Evolutionary conservation across 2,329 filamentous ascomycete species (phyloP).

Genomic region (Fusarium palustre): DNA sequence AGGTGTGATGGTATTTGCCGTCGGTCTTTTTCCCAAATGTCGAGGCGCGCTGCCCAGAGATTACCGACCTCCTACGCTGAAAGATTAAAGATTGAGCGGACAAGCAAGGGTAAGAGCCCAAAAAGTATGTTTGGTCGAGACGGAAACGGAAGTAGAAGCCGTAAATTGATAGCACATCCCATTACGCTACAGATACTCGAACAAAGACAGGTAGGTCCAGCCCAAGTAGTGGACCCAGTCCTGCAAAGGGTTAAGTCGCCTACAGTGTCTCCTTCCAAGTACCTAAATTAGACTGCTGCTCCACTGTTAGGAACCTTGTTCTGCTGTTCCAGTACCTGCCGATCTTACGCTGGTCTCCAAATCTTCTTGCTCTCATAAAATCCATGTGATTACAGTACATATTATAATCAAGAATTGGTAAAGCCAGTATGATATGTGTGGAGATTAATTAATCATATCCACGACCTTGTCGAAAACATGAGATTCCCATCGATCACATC

Average conservation of each 20-base stretch:
- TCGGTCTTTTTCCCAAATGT: conserved; percentile 3
- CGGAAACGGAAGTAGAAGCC: conserved; percentile 35
- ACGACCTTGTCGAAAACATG: neutral
- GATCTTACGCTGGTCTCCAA: neutral
- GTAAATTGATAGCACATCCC: conserved; percentile 9
- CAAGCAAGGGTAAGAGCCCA: conserved; percentile 12
- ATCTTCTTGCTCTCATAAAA: neutral
- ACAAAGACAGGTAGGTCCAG: conserved; percentile 21
- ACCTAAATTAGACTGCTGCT: neutral
- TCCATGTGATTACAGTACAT: neutral
- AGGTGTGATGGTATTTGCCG: neutral
- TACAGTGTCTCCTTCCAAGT: neutral
- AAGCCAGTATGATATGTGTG: conserved; percentile 8
- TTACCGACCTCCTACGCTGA: neutral
- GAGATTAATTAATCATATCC: neutral
- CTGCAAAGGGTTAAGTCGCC: neutral
- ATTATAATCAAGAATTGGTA: neutral
- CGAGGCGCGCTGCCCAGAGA: neutral
- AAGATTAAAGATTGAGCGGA: conserved; percentile 14
- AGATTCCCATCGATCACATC: conserved; percentile 21
- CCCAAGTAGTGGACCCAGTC: conserved; percentile 33
- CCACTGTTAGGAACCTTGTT: neutral
- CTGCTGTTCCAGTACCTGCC: neutral
- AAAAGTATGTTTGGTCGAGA: conserved; percentile 9
- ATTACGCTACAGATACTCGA: conserved; percentile 20